Percentiles rank a stretch among this genome's conserved stretches.
Conservation (phyloP, 495 filamentous ascomycete species). For the Tirmania nivea region DNA sequence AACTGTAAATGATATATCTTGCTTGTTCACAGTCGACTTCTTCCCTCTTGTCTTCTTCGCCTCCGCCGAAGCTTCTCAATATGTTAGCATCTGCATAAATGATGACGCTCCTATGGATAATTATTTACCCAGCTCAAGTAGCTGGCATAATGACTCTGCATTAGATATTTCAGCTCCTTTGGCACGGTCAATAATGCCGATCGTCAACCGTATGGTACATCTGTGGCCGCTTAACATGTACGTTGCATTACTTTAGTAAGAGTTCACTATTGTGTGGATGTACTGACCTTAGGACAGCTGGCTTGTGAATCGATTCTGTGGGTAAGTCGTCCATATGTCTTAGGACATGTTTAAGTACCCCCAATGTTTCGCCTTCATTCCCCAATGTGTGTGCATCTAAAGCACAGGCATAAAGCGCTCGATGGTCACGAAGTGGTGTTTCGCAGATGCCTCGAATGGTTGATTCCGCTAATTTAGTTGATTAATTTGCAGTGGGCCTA, state of each 20-base stretch:
- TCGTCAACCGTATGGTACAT: constrained; percentile 37
- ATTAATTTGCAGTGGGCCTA: not conserved
- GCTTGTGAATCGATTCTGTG: constrained; percentile 33
- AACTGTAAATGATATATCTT: constrained; percentile 28
- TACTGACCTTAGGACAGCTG: constrained; percentile 21
- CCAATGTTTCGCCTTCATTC: constrained; percentile 34
- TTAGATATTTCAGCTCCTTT: constrained; percentile 13
- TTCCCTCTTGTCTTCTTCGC: constrained; percentile 22
- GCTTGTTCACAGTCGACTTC: not conserved
- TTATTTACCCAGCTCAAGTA: not conserved
- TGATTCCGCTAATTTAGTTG: constrained; percentile 24
- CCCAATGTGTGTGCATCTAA: constrained; percentile 48
- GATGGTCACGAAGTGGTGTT: constrained; percentile 28
- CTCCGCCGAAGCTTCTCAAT: constrained; percentile 22
- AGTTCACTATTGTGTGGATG: constrained; percentile 14
- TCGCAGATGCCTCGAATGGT: constrained; percentile 34
- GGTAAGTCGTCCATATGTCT: constrained; percentile 30
- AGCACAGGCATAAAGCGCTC: constrained; percentile 52
- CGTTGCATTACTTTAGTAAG: too few species aligned
- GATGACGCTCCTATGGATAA: too few species aligned
- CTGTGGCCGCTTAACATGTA: constrained; percentile 22
- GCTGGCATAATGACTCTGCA: constrained; percentile 21
- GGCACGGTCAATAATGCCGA: constrained; percentile 29
- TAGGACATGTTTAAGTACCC: constrained; percentile 36
- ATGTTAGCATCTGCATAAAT: not conserved